Evolutionary conservation across 805 yeast species (phyloP), one percentile per base, ranked within the genome.

Genomic region (Vanderwaltozyma polyspora): DNA sequence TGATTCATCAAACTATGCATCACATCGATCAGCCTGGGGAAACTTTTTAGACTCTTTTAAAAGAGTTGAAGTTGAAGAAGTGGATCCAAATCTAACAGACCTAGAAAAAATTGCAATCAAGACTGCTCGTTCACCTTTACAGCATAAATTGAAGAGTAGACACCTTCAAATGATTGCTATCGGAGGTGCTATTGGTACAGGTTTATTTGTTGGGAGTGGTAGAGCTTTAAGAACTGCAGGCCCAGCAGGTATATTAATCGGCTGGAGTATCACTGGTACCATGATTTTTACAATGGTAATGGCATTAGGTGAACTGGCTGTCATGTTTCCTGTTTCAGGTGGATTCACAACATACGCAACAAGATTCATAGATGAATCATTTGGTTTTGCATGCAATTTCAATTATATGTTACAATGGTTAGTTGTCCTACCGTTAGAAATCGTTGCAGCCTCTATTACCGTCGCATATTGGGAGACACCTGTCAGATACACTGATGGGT

Each of bases 111-210:
- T 62, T 39, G 68, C 71, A 16, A 59, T 62, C 24, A 45, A 54
- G 19, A 57, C 59, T 3, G 75, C 79, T 18, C 62, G 64, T 38
- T 62, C 82, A 4, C 86, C 82, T 2, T 61, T 79, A 40, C 61
- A 70, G 31, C 66, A 72, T 43, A 62, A 68, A 11, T 55, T 75
- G 49, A 74, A 72, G 45, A 55, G 61, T 29, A 68, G 80, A 60
- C 72, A 57, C 57, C 63, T 61, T 60, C 79, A 74, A 53, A 71
- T 76, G 76, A 72, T 76, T 40, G 78, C 84, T 6, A 67, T 78
- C 35, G 85, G 82, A 41, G 82, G 83, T 46, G 68, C 77, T 40
- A 74, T 78, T 42, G 84, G 86, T 55, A 75, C 83, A 21, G 93
- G 89, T 53, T 61, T 81, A 36, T 74, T 81, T 44, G 79, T 81